Conservation (phyloP, 1,139 yeast genomes). For the Suhomyces choctaworum region DNA sequence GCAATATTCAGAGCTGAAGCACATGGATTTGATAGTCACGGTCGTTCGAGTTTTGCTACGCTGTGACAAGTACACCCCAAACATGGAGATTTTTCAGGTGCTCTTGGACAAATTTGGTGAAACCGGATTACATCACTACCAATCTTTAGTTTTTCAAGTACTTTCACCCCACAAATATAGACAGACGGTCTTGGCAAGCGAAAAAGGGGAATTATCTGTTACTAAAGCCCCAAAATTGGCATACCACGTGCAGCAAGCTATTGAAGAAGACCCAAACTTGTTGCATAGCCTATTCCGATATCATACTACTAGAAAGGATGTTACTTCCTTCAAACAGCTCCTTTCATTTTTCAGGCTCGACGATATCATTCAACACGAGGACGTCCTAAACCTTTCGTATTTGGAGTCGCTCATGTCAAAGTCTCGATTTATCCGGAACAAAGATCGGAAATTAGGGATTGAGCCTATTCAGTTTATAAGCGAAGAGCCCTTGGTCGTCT, state of each 20-base stretch:
- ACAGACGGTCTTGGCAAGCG: slow-evolving; percentile 23
- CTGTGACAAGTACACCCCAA: slow-evolving; percentile 26
- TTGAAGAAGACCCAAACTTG: slow-evolving; percentile 31
- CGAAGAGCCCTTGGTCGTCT: slow-evolving; percentile 17
- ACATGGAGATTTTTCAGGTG: slow-evolving; percentile 23
- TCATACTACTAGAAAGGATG: slow-evolving; percentile 24
- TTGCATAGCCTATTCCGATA: slow-evolving; percentile 29
- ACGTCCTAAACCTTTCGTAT: slow-evolving; percentile 21
- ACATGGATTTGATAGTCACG: slow-evolving; percentile 25
- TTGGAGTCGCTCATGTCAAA: slow-evolving; percentile 28
- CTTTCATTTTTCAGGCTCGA: slow-evolving; percentile 32
- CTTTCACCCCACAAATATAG: slow-evolving; percentile 26
- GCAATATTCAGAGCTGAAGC: slow-evolving; percentile 11
- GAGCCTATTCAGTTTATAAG: slow-evolving; percentile 17
- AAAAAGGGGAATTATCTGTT: neutral
- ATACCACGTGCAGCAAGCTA: slow-evolving; percentile 24
- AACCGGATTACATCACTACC: slow-evolving; percentile 25
- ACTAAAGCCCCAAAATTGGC: slow-evolving; percentile 13
- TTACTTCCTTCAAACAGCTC: slow-evolving; percentile 24
- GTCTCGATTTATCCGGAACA: slow-evolving; percentile 26
- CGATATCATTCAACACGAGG: slow-evolving; percentile 30
- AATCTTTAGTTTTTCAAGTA: slow-evolving; percentile 28
- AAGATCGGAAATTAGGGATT: slow-evolving; percentile 14
- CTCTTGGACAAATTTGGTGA: slow-evolving; percentile 30
- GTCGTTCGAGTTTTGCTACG: slow-evolving; percentile 22